A percentile compares a stretch with the other conserved stretches of the same genome.
Conservation (phyloP, 2,329 filamentous ascomycete genomes). For the Talaromyces sp. region DNA sequence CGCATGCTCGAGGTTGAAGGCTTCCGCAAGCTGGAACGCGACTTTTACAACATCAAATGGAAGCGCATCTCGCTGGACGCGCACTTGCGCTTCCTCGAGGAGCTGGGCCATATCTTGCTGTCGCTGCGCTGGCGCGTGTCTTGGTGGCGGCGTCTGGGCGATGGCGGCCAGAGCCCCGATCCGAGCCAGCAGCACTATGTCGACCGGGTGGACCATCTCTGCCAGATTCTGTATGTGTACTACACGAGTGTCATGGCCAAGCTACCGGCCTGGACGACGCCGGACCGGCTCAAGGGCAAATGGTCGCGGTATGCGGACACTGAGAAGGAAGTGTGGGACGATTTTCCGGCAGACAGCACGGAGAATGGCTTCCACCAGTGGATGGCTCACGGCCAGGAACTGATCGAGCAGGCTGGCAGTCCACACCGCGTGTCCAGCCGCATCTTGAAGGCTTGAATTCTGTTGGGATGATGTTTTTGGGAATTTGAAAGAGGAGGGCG, state of each 20-base stretch:
- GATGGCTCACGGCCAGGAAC: slow-evolving; percentile 33
- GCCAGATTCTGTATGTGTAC: slow-evolving; percentile 42
- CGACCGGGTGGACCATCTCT: slow-evolving; percentile 35
- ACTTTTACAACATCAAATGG: slow-evolving; percentile 42
- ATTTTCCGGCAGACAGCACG: slow-evolving; percentile 35
- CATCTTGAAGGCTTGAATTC: slow-evolving; percentile 7
- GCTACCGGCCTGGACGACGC: slow-evolving; percentile 32
- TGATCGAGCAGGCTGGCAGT: slow-evolving; percentile 37
- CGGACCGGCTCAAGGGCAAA: slow-evolving; percentile 31
- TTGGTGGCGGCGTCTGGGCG: slow-evolving; percentile 40
- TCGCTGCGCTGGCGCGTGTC: slow-evolving; percentile 40
- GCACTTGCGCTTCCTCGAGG: slow-evolving; percentile 33
- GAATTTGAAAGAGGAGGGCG: not conserved
- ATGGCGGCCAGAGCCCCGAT: slow-evolving; percentile 29
- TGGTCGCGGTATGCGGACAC: slow-evolving; percentile 39
- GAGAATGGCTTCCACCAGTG: slow-evolving; percentile 35
- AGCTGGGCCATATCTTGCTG: slow-evolving; percentile 36
- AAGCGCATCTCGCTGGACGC: slow-evolving; percentile 38
- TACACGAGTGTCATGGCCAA: slow-evolving; percentile 40
- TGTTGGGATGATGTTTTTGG: slow-evolving; percentile 9
- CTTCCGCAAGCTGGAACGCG: slow-evolving; percentile 38
- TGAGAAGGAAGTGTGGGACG: slow-evolving; percentile 35
- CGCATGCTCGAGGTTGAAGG: slow-evolving; percentile 43
- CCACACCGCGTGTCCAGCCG: slow-evolving; percentile 17
- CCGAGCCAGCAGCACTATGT: slow-evolving; percentile 34